Conservation (phyloP, 257 asterid species). For the Orobanche coerulescens region DNA sequence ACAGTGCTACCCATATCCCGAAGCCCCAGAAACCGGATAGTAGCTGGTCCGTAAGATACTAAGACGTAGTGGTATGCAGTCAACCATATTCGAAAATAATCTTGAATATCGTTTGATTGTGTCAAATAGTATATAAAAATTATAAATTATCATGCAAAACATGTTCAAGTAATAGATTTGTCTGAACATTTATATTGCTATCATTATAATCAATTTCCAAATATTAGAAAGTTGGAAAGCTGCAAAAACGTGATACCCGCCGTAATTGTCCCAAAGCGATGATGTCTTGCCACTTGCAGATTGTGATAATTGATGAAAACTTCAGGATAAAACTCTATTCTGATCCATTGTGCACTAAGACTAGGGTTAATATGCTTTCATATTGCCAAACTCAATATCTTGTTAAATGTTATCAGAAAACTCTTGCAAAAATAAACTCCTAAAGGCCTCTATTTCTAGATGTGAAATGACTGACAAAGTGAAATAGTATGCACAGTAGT, state of each 20-base stretch:
- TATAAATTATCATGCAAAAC: neutral
- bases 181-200: neutral
- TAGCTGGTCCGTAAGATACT: neutral
- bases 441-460: neutral
- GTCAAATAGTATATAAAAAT: neutral
- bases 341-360: too few relatives aligned
- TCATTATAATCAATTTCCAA: neutral
- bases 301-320: too few relatives aligned
- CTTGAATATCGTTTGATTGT: neutral
- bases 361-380: neutral
- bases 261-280: too few relatives aligned
- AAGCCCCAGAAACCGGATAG: neutral
- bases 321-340: slow-evolving; percentile 1
- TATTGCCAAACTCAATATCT: slow-evolving; percentile 3
- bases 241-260: neutral
- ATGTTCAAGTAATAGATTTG: neutral
- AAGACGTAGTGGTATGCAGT: neutral
- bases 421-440: neutral
- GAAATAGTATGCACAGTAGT: too few relatives aligned
- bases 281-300: too few relatives aligned
- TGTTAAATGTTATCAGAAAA: neutral
- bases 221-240: neutral
- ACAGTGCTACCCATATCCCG: neutral
- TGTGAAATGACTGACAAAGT: neutral
- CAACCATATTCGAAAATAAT: neutral